phyloP scores from a whole-genome alignment of 495 filamentous ascomycete species.

The Penicillium riverlandense region DNA sequence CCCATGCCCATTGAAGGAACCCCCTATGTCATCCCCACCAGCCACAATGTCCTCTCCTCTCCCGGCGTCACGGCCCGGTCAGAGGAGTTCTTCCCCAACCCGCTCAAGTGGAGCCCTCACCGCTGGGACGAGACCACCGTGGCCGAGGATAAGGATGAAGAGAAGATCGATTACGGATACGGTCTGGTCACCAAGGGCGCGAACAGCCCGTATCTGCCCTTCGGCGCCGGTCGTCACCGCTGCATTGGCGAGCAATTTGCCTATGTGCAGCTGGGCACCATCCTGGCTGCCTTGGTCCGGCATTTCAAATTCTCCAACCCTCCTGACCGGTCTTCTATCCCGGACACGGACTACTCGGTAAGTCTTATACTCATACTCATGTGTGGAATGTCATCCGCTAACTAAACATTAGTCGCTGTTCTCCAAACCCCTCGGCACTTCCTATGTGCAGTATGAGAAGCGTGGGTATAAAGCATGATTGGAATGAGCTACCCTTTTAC shows the following conservation, averaged over 20 bases:
- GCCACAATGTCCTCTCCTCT: slow-evolving; percentile 41
- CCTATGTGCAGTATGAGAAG: slow-evolving; percentile 36
- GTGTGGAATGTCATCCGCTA: slow-evolving; percentile 6
- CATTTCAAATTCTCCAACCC: slow-evolving; percentile 36
- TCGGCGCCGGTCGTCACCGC: slow-evolving; percentile 49
- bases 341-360: slow-evolving; percentile 46
- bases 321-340: slow-evolving; percentile 22
- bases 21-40: slow-evolving; percentile 39
- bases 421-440: slow-evolving; percentile 40
- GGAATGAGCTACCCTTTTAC: neutral
- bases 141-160: slow-evolving; percentile 27
- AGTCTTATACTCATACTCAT: slow-evolving; percentile 4
- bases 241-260: slow-evolving; percentile 54
- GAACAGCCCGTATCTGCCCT: slow-evolving; percentile 49
- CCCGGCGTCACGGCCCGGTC: slow-evolving; percentile 41
- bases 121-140: slow-evolving; percentile 37
- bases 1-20: slow-evolving; percentile 46
- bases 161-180: slow-evolving; percentile 43
- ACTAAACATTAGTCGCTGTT: slow-evolving; percentile 34
- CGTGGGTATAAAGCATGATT: slow-evolving; percentile 26
- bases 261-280: slow-evolving; percentile 44
- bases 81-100: slow-evolving; percentile 37
- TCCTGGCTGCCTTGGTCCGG: slow-evolving; percentile 40
- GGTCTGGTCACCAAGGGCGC: slow-evolving; percentile 44
- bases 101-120: slow-evolving; percentile 45